These are phyloP conservation scores for Strobilomyces confusus DNA, from an alignment of 768 basidiomycete species.

Conservation along the genomic window DNA sequence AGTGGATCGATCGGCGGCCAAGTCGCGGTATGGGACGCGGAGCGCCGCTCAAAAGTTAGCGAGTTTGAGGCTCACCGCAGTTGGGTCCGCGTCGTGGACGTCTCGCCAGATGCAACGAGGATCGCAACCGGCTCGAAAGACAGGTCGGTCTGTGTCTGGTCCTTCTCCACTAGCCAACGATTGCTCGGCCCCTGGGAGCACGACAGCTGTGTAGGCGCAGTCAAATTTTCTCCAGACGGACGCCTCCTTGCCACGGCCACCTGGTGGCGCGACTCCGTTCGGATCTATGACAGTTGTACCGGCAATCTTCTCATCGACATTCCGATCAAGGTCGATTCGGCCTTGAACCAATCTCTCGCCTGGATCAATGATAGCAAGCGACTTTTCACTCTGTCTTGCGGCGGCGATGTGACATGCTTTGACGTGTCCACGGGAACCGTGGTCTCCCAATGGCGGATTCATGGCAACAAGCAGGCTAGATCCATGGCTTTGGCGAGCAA, in stretches of 20 bases:
- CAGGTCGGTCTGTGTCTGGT: not conserved
- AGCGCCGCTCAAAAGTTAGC: not conserved
- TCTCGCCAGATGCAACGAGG: not conserved
- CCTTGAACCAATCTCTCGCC: not conserved
- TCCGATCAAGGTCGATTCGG: not conserved
- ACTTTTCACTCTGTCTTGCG: not conserved
- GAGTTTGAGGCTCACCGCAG: not conserved
- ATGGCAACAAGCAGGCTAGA: not conserved
- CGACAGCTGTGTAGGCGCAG: not conserved
- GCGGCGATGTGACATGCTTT: not conserved
- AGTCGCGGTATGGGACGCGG: not conserved
- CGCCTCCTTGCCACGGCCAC: not conserved
- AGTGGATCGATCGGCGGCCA: not conserved
- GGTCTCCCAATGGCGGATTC: not conserved
- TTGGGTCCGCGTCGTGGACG: constrained; percentile 1
- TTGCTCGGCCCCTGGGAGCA: not conserved
- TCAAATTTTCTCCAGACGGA: not conserved
- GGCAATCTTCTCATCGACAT: not conserved
- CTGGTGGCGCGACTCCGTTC: not conserved
- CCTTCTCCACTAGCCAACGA: not conserved
- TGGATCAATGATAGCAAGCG: not conserved
- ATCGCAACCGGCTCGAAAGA: not conserved
- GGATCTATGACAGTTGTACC: not conserved
- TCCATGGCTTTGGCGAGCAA: not conserved
- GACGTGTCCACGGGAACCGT: not conserved